Evolutionary conservation across 2,329 filamentous ascomycete genomes (phyloP).

Genomic region (Hypoxylon sp.): DNA sequence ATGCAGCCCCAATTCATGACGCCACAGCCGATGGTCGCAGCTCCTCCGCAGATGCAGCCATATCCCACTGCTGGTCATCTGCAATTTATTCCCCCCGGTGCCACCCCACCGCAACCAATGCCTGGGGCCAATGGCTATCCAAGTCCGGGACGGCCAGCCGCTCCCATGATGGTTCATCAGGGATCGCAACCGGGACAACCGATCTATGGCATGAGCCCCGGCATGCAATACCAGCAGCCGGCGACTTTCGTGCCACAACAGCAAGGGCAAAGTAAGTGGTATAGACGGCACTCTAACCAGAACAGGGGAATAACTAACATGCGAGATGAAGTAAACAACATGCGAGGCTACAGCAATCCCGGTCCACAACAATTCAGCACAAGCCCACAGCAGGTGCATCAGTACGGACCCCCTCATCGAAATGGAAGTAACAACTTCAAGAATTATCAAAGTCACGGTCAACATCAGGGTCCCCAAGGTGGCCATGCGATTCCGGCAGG

Average conservation of each 20-base stretch:
- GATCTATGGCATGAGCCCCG: conserved; percentile 82
- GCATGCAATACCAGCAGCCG: conserved; percentile 81
- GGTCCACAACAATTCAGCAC: conserved; percentile 75
- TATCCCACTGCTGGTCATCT: conserved; percentile 76
- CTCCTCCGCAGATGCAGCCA: conserved; percentile 83
- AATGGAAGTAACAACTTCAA: conserved; percentile 69
- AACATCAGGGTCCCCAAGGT: conserved; percentile 59
- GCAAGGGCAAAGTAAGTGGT: conserved; percentile 78
- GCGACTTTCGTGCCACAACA: conserved; percentile 77
- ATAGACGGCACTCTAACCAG: conserved; percentile 42
- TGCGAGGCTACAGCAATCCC: conserved; percentile 71
- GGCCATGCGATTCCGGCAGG: conserved; percentile 56
- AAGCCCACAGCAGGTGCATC: conserved; percentile 76
- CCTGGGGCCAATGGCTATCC: conserved; percentile 83
- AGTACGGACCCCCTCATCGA: conserved; percentile 72
- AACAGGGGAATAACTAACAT: conserved; percentile 56
- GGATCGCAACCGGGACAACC: conserved; percentile 92
- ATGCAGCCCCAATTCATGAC: conserved; percentile 82
- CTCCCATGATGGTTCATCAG: conserved; percentile 95
- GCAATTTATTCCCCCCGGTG: conserved; percentile 74
- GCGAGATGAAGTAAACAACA: conserved; percentile 68
- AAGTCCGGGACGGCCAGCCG: conserved; percentile 84
- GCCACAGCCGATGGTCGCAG: conserved; percentile 77
- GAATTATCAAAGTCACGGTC: conserved; percentile 63
- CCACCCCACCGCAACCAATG: conserved; percentile 69